Base-by-base conservation (phyloP, 1,284 basidiomycete species). In the Termitomyces sp. region DNA sequence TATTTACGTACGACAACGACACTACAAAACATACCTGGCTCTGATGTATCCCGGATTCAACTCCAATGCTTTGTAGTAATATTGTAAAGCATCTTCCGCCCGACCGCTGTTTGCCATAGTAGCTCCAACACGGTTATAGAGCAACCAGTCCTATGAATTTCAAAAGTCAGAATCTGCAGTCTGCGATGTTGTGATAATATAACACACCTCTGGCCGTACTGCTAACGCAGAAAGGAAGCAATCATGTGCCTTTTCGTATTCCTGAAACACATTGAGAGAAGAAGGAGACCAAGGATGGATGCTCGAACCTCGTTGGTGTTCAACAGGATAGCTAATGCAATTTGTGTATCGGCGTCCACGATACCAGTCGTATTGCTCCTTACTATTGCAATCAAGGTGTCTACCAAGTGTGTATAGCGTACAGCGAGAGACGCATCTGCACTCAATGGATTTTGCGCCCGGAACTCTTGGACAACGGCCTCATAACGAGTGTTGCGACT, bases 51-150 rank as follows among this genome's bases (percentile, higher is more conserved):
- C 83, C 4, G 96, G 95, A 65, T 97, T 94, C 53, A 98, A 76
- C 59, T 92, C 88, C 38, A 99, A 77, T 2, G 96, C 97, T 49
- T 84, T 84, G 66, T 89, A 84, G 70, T 99, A 99, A 70, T 93
- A 98, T 60, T 88, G 76, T 15, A 98, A 78, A 8, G 97, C 95
- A 58, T 93, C 86, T 41, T 84, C 83, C 17, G 92, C 84, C 49
- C 81, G 79, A 0, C 96, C 95, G 62, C 84, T 90, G 68, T 99
- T 99, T 45, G 94, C 94, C 67, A 98, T 84, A 1, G 95, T 98
- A 15, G 96, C 96, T 13, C 96, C 96, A 26, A 98, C 90, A 24
- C 96, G 85, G 68, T 99, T 99, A 73, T 94, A 98, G 58, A 99
- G 72, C 46, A 96, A 74, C 90, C 93, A 98, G 67, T 99, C 96